phyloP scores from a whole-genome alignment of 768 basidiomycete genomes.

The Pleurotus platypus region DNA sequence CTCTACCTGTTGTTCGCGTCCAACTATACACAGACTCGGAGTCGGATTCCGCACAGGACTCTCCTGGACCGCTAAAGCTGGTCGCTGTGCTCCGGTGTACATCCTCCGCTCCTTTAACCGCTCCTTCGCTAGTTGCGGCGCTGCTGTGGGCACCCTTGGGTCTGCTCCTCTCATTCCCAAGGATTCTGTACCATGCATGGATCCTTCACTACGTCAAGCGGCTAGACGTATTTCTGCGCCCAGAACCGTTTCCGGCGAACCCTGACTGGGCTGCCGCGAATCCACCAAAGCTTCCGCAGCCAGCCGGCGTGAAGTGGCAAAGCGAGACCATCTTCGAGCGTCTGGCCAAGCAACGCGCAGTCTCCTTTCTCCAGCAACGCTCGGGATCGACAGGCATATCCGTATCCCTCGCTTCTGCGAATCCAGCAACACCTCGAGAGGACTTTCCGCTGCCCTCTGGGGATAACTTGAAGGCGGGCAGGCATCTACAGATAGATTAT shows the following conservation, averaged over 20 bases:
- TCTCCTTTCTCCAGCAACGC: conserved; percentile 30
- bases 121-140: conserved; percentile 30
- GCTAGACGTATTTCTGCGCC: conserved; percentile 54
- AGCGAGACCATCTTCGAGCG: conserved; percentile 26
- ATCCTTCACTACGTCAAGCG: conserved; percentile 56
- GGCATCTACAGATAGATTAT: conserved; percentile 34
- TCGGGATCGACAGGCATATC: conserved; percentile 27
- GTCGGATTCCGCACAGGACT: background rate
- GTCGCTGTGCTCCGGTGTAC: conserved; percentile 43
- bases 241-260: conserved; percentile 43
- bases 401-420: conserved; percentile 36
- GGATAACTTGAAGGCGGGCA: background rate
- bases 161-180: conserved; percentile 50
- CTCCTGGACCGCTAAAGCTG: conserved; percentile 42
- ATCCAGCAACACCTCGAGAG: conserved; percentile 25
- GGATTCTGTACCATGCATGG: conserved; percentile 63
- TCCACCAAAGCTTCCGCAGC: background rate
- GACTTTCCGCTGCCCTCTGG: conserved; percentile 12
- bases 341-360: conserved; percentile 27
- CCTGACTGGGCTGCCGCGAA: conserved; percentile 17
- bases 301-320: conserved; percentile 34
- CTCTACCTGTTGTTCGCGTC: conserved; percentile 38
- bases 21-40: conserved; percentile 29
- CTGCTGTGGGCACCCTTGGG: conserved; percentile 45
- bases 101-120: conserved; percentile 34